Percentiles rank a stretch among this genome's conserved stretches.
These are phyloP conservation scores for Nakazawaea anatomiae DNA, from an alignment of 805 yeast genomes.

Conservation along the genomic window DNA sequence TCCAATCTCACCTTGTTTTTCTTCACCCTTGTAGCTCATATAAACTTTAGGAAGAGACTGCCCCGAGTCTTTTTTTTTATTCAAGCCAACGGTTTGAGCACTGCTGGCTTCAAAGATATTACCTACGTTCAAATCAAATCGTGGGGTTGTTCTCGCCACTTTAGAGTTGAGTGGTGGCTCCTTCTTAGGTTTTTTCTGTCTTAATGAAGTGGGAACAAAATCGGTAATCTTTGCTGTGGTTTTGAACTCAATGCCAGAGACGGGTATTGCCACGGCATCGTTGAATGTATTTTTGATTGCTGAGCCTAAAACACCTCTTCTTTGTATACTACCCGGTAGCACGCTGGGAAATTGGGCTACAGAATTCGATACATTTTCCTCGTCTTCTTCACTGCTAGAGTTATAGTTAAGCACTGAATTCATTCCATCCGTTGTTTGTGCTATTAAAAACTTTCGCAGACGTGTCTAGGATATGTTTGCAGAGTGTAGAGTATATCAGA, in stretches of 20 bases:
- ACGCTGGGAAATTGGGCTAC: neutral
- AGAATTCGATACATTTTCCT: neutral
- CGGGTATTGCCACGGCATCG: constrained; percentile 11
- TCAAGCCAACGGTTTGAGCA: neutral
- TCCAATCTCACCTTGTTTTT: neutral
- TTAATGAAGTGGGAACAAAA: constrained; percentile 15
- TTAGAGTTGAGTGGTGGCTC: neutral
- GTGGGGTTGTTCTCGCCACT: neutral
- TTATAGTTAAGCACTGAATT: neutral
- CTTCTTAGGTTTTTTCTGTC: neutral
- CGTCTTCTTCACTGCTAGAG: constrained; percentile 4
- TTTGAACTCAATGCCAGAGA: constrained; percentile 6
- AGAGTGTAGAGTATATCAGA: too few relatives aligned
- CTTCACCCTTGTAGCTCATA: neutral
- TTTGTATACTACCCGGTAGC: neutral
- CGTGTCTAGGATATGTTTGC: too few relatives aligned
- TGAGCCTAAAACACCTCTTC: constrained; percentile 15
- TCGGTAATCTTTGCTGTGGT: constrained; percentile 13
- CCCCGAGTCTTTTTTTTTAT: neutral
- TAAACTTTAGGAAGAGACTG: neutral
- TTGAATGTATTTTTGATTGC: constrained; percentile 20
- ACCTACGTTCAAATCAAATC: neutral
- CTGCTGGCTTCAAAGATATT: neutral
- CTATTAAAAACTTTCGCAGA: too few relatives aligned
- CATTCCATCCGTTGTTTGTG: neutral